phyloP scores from a whole-genome alignment of 164 flowering plant genomes.

The Cinnamomum micranthum region DNA sequence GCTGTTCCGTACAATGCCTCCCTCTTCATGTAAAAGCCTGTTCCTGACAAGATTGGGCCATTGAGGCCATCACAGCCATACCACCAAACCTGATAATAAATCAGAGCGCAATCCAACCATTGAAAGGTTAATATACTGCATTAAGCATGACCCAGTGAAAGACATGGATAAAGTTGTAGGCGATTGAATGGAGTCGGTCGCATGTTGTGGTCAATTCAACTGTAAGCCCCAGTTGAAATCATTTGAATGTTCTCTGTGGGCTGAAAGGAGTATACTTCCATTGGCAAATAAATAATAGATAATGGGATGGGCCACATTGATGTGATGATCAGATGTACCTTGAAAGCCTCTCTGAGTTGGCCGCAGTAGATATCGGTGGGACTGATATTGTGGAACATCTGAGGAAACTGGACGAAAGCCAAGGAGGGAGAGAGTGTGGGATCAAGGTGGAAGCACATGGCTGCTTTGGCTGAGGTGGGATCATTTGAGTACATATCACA shows the following conservation, averaged over 20 bases:
- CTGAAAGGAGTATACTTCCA: no score
- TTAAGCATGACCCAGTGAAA: no score
- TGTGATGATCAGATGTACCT: constrained; percentile 3
- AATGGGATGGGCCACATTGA: no score
- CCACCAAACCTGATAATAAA: constrained; percentile 15
- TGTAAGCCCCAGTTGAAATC: no score
- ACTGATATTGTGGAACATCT: constrained; percentile 26
- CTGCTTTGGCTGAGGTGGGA: no score
- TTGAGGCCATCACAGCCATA: constrained; percentile 27
- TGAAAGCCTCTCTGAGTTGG: constrained; percentile 10
- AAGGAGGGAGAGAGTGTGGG: not conserved
- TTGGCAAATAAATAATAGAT: no score
- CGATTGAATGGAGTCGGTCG: no score
- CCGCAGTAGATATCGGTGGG: constrained; percentile 26
- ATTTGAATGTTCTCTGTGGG: no score
- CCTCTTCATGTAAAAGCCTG: constrained; percentile 29
- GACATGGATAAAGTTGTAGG: no score
- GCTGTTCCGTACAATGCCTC: constrained; percentile 20
- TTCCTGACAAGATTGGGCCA: constrained; percentile 27
- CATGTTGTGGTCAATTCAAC: no score
- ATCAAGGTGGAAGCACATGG: no score
- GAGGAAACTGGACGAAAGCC: constrained; percentile 36
- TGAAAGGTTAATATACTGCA: no score
- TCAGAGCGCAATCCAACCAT: not conserved
- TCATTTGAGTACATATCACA: constrained; percentile 28